Conservation (phyloP, 106 monocot genomes). For the Agapanthus africanus region DNA sequence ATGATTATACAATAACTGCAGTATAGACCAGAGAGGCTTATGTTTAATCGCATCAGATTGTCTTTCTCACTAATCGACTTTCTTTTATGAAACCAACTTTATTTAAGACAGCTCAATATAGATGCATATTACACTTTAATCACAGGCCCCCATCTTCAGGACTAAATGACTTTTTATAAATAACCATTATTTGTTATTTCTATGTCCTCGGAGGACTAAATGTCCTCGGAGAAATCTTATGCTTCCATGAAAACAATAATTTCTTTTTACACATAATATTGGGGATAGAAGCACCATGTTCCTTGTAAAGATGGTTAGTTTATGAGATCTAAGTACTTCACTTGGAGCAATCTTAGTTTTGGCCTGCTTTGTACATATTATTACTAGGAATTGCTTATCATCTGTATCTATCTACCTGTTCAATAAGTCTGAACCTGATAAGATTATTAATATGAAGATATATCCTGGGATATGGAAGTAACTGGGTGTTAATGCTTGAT, state of each 20-base stretch:
- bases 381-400: not conserved
- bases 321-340: not conserved
- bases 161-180: not conserved
- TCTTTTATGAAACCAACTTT: not conserved
- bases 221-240: not conserved
- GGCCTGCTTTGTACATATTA: not conserved
- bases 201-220: not conserved
- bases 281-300: not conserved
- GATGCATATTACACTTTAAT: not conserved
- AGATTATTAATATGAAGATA: not conserved
- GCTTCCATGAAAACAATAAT: not conserved
- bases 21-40: too few relatives aligned
- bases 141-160: not conserved
- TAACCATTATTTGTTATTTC: not conserved
- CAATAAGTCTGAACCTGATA: not conserved
- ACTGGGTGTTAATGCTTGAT: constrained; percentile 3
- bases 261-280: not conserved
- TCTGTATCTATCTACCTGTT: not conserved
- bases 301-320: not conserved
- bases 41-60: not conserved
- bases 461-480: not conserved
- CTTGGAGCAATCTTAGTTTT: not conserved
- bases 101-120: not conserved
- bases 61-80: not conserved
- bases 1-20: not conserved